Evolutionary conservation across 371 early-diverging fungal species (phyloP), one percentile per base, ranked within the genome.

Genomic region (Circinella umbellata): DNA sequence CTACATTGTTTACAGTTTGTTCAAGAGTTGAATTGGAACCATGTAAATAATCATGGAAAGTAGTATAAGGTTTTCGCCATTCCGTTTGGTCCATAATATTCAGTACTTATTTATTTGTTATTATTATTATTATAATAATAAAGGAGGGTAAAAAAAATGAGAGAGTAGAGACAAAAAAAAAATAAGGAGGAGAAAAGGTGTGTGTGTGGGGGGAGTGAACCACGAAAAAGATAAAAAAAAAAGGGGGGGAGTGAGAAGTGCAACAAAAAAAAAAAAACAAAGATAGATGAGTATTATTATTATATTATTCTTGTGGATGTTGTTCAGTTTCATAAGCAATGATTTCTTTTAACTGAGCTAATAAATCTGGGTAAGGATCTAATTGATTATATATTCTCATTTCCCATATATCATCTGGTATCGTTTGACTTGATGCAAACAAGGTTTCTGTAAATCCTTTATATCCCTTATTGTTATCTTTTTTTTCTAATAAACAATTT

Each of bases 301-400:
- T 27, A 27, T 27, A 27, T 27, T 27, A 37, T 15, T 17, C 17
- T 15, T 39, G 17, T 57, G 6, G 5, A 10, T 57, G 57, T 34
- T 57, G 57, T 47, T 81, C 86, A 11, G 76, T 73, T 68, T 88
- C 88, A 67, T 88, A 88, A 38, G 83, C 87, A 63, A 85, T 69
- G 47, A 88, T 86, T 62, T 88, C 88, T 64, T 86, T 84, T 20
- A 88, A 72, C 60, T 88, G 88, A 47, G 80, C 76, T 17, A 86
- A n/a, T 61, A 84, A 64, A 61, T 85, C 82, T n/a, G 80, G 78
- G 38, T 75, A 69, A 18, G 70, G 70, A 39, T 81, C 76, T 14
- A 88, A 79, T 53, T 74, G 73, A 39, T 80, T 70, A 39, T 81
- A 71, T 46, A 88, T 76, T 34, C 71, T 73, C 14, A 73, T 69